A percentile compares a stretch with the other conserved stretches of the same genome.
These are phyloP conservation scores for Talaromyces sp. DNA, from an alignment of 2,329 filamentous ascomycete genomes.

Conservation along the genomic window DNA sequence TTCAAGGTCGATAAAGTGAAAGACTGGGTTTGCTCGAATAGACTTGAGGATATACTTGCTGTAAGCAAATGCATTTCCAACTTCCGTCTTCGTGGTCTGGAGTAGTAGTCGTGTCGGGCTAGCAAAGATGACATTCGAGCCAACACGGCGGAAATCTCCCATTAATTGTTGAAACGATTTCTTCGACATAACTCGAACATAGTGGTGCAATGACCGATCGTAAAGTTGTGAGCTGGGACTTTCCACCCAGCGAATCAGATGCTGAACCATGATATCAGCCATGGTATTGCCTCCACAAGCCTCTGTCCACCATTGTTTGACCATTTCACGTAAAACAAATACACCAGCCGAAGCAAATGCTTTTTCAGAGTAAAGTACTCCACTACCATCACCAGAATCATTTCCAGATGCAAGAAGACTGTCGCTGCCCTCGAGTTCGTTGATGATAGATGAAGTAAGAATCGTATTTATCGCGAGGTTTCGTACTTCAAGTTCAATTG, in stretches of 20 bases:
- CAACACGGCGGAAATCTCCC: conserved; percentile 91
- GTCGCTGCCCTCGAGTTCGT: conserved; percentile 87
- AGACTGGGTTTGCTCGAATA: conserved; percentile 89
- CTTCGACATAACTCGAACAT: conserved; percentile 96
- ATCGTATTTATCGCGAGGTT: conserved; percentile 98
- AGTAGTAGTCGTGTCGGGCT: conserved; percentile 82
- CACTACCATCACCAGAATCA: conserved; percentile 55
- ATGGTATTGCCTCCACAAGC: conserved; percentile 85
- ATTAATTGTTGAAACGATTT: conserved; percentile 97
- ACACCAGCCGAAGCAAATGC: conserved; percentile 92
- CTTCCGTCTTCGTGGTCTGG: conserved; percentile 93
- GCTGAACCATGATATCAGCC: conserved; percentile 96
- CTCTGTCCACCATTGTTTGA: conserved; percentile 97
- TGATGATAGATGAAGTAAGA: conserved; percentile 90
- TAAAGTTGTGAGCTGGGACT: conserved; percentile 91
- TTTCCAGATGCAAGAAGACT: conserved; percentile 76
- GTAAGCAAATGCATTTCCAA: conserved; percentile 94
- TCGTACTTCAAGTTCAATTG: conserved; percentile 87
- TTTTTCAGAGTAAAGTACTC: conserved; percentile 74
- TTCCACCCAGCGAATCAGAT: conserved; percentile 95
- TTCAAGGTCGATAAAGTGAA: conserved; percentile 94
- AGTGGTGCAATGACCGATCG: conserved; percentile 89
- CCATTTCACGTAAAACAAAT: conserved; percentile 90
- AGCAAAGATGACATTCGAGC: conserved; percentile 93
- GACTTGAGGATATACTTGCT: conserved; percentile 97